Evolutionary conservation across 441 rosid genomes (phyloP).

Genomic region (Mallotus japonicus): DNA sequence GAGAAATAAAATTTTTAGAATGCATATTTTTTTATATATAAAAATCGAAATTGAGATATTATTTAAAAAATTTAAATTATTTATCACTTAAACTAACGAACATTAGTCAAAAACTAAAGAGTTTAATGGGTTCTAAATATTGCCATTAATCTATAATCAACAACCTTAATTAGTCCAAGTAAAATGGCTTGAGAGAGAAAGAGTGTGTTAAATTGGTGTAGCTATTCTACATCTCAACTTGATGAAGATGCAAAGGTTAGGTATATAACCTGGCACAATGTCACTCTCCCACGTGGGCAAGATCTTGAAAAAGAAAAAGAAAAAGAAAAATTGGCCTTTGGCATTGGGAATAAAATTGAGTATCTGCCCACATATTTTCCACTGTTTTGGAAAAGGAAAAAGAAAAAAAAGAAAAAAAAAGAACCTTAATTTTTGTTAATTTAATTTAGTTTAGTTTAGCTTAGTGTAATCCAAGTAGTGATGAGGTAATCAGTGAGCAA

Average conservation of each 20-base stretch:
- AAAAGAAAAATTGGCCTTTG: background rate
- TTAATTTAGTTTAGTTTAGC: background rate
- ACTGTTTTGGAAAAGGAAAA: background rate
- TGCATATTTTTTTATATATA: no score
- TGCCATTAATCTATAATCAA: no score
- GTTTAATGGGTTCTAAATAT: no score
- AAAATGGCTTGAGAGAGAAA: no score
- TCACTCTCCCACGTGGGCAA: conserved; percentile 1
- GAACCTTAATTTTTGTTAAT: background rate
- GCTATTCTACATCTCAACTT: background rate
- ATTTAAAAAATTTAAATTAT: no score
- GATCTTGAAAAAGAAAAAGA: background rate
- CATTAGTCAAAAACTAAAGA: no score
- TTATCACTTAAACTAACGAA: no score
- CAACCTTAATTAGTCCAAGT: no score
- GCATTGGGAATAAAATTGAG: conserved; percentile 6
- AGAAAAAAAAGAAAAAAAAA: background rate
- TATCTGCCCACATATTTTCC: background rate
- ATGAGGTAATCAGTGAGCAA: conserved; percentile 5
- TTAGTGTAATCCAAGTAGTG: conserved; percentile 17
- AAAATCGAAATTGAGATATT: no score
- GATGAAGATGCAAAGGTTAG: background rate
- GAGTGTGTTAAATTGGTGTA: no score
- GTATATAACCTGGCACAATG: background rate
- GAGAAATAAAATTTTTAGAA: no score